phyloP scores from a whole-genome alignment of 306 rosid genomes.

The Cucurbita ficifolia region DNA sequence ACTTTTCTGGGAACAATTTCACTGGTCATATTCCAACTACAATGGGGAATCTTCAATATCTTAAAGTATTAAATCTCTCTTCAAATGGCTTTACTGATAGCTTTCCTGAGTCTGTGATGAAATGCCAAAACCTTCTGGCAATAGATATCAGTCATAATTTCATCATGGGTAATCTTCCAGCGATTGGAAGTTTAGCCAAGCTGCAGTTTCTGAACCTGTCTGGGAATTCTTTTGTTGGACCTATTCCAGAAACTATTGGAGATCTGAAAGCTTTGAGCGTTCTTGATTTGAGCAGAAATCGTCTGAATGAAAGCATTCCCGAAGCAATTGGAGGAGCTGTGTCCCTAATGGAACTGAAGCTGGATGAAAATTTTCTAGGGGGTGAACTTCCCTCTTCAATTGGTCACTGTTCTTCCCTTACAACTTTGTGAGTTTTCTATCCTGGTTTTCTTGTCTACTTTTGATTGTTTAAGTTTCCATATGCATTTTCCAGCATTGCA shows the following conservation, averaged over 20 bases:
- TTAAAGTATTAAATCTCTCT: conserved; percentile 36
- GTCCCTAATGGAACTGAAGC: conserved; percentile 48
- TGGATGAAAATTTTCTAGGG: conserved; percentile 42
- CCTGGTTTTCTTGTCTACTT: neutral
- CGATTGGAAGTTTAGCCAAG: conserved; percentile 37
- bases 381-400: conserved; percentile 62
- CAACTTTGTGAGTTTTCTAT: conserved; percentile 54
- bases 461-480: neutral
- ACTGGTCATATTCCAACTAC: conserved; percentile 37
- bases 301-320: conserved; percentile 59
- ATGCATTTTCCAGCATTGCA: neutral
- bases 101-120: conserved; percentile 57
- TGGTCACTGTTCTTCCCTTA: conserved; percentile 50
- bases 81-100: conserved; percentile 53
- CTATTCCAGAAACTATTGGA: conserved; percentile 46
- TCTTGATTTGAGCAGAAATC: conserved; percentile 66
- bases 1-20: conserved; percentile 51
- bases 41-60: conserved; percentile 34
- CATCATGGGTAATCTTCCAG: conserved; percentile 20
- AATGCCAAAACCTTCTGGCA: conserved; percentile 44
- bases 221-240: conserved; percentile 44
- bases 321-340: conserved; percentile 52
- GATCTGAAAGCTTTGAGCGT: conserved; percentile 31
- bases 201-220: conserved; percentile 55
- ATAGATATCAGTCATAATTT: conserved; percentile 47